Evolutionary conservation across 2,329 filamentous ascomycete species (phyloP).

Genomic region (Fusarium dlaminii): DNA sequence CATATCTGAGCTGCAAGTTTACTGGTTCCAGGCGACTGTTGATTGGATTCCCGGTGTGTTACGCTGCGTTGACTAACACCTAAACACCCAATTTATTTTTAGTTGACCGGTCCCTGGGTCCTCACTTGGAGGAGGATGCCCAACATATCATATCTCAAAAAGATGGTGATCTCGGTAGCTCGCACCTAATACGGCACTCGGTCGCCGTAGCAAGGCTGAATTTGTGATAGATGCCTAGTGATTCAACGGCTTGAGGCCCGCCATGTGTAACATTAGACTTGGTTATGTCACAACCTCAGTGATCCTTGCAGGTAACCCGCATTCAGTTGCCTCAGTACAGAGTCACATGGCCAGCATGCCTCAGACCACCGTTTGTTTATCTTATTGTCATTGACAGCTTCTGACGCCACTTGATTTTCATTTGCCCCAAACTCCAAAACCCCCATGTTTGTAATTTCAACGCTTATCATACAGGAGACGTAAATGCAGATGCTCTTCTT

Average conservation of each 20-base stretch:
- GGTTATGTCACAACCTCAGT: neutral
- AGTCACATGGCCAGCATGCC: neutral
- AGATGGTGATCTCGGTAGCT: neutral
- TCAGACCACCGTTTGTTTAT: neutral
- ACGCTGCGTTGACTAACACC: neutral
- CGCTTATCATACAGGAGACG: neutral
- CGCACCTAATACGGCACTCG: neutral
- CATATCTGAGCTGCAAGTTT: neutral
- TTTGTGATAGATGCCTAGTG: neutral
- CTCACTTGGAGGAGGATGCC: neutral
- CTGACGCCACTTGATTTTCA: neutral
- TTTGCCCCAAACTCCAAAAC: neutral
- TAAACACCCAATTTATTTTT: neutral
- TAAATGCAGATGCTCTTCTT: neutral
- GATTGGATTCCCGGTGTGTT: neutral
- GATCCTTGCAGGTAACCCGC: neutral
- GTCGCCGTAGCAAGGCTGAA: neutral
- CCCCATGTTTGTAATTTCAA: neutral
- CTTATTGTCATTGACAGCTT: neutral
- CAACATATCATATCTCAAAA: neutral
- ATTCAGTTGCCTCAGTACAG: neutral
- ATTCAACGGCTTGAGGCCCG: neutral
- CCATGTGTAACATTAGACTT: neutral
- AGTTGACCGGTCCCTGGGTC: neutral
- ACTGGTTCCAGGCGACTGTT: neutral